A percentile compares a stretch with the other conserved stretches of the same genome.
Evolutionary conservation across 2,329 filamentous ascomycete genomes (phyloP).

Genomic region (Sphaerulina musiva): DNA sequence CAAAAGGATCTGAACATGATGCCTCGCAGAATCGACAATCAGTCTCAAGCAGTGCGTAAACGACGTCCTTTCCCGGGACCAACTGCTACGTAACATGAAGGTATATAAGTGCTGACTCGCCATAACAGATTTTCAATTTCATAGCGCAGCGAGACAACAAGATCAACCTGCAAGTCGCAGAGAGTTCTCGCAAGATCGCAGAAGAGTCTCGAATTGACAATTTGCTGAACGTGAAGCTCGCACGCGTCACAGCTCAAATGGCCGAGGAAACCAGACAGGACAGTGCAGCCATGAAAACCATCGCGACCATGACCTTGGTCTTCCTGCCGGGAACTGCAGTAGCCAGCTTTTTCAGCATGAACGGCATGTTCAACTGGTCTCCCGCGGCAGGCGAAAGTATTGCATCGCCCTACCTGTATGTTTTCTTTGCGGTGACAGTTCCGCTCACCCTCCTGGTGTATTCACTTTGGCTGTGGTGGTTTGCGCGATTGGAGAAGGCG

Average conservation of each 20-base stretch:
- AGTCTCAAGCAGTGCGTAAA: conserved; percentile 30
- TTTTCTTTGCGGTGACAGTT: conserved; percentile 32
- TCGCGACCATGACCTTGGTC: conserved; percentile 40
- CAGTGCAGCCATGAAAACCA: conserved; percentile 42
- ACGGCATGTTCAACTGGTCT: conserved; percentile 29
- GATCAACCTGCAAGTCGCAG: conserved; percentile 31
- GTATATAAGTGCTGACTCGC: conserved; percentile 1
- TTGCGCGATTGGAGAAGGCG: conserved; percentile 23
- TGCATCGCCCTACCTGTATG: conserved; percentile 29
- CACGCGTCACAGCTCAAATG: conserved; percentile 32
- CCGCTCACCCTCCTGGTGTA: conserved; percentile 31
- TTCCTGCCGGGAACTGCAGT: conserved; percentile 39
- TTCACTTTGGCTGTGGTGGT: conserved; percentile 29
- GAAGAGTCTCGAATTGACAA: conserved; percentile 33
- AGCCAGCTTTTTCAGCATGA: conserved; percentile 33
- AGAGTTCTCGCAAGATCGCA: conserved; percentile 32
- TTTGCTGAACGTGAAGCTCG: conserved; percentile 32
- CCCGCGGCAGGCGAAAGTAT: conserved; percentile 19
- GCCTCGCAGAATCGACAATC: conserved; percentile 33
- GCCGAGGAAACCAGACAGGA: conserved; percentile 34
- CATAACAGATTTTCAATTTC: conserved; percentile 30
- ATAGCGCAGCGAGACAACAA: conserved; percentile 32
- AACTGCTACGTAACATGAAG: background rate
- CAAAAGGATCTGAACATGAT: conserved; percentile 30
- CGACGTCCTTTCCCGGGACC: background rate